phyloP scores from a whole-genome alignment of 2,329 filamentous ascomycete genomes.

The Penicillium thymicola region DNA sequence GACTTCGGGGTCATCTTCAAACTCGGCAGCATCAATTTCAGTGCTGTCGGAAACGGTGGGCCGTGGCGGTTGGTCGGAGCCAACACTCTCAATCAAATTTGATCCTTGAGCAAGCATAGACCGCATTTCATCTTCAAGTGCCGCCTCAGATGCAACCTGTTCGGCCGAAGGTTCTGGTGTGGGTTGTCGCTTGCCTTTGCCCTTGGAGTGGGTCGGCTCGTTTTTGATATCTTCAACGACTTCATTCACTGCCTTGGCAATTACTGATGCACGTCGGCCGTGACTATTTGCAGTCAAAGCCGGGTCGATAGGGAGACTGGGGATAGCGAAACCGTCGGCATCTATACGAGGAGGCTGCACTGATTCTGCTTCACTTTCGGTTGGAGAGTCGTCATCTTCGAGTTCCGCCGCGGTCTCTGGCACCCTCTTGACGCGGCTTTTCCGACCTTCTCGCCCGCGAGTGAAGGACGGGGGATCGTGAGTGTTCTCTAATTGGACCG shows the following conservation, averaged over 20 bases:
- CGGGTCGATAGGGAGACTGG: conserved; percentile 49
- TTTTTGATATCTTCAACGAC: conserved; percentile 22
- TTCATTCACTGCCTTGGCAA: conserved; percentile 22
- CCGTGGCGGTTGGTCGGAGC: conserved; percentile 7
- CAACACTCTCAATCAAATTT: conserved; percentile 32
- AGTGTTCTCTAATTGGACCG: conserved; percentile 57
- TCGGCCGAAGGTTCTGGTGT: conserved; percentile 57
- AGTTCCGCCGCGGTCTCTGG: conserved; percentile 41
- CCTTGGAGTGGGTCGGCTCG: conserved; percentile 20
- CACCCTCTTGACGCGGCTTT: conserved; percentile 40
- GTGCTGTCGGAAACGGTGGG: conserved; percentile 52
- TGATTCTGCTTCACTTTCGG: conserved; percentile 16
- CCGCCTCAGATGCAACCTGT: conserved; percentile 57
- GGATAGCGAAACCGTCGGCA: conserved; percentile 67
- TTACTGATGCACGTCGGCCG: conserved; percentile 18
- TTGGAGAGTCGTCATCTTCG: conserved; percentile 45
- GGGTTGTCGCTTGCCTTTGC: conserved; percentile 30
- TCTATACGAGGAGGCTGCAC: conserved; percentile 50
- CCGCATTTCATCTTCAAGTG: conserved; percentile 66
- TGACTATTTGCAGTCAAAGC: conserved; percentile 30
- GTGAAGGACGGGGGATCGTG: conserved; percentile 82
- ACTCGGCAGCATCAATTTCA: conserved; percentile 75
- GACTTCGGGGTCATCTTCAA: conserved; percentile 86
- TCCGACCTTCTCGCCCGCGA: conserved; percentile 55
- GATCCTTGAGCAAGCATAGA: conserved; percentile 55